Percentiles rank a stretch among this genome's conserved stretches.
phyloP scores from a whole-genome alignment of 2,329 filamentous ascomycete genomes.

The Trichoderma polysporum region DNA sequence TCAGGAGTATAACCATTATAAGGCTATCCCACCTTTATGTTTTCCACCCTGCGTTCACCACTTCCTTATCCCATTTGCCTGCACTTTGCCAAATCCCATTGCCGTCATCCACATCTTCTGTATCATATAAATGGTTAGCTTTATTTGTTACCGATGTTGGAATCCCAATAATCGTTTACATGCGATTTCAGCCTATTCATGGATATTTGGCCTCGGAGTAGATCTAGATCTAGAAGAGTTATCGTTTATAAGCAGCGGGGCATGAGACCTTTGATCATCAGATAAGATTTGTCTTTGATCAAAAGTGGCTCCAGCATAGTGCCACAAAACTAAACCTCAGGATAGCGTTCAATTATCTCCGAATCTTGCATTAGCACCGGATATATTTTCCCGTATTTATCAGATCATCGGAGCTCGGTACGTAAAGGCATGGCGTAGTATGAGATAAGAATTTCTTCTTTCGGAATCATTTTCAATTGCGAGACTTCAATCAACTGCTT shows the following conservation, averaged over 20 bases:
- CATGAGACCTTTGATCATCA: background rate
- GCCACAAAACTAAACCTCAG: no score
- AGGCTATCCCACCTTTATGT: no score
- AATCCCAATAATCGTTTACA: no score
- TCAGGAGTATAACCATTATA: no score
- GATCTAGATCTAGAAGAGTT: background rate
- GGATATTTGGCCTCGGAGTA: background rate
- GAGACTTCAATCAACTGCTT: background rate
- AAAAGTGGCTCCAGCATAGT: conserved; percentile 26
- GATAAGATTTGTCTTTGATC: background rate
- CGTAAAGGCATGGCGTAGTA: background rate
- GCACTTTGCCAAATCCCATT: background rate
- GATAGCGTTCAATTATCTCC: background rate
- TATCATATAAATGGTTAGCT: background rate
- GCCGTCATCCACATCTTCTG: background rate
- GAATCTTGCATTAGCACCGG: background rate
- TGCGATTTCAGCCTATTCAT: no score
- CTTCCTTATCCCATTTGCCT: background rate
- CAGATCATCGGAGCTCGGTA: background rate
- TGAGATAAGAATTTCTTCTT: background rate
- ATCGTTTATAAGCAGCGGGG: background rate
- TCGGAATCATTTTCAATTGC: background rate
- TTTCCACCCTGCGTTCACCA: no score
- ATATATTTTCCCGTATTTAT: background rate
- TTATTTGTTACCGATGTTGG: no score